Percentiles rank a stretch among this genome's conserved stretches.
Evolutionary conservation across 805 yeast genomes (phyloP).

Genomic region (Teunomyces barrocoloradensis): DNA sequence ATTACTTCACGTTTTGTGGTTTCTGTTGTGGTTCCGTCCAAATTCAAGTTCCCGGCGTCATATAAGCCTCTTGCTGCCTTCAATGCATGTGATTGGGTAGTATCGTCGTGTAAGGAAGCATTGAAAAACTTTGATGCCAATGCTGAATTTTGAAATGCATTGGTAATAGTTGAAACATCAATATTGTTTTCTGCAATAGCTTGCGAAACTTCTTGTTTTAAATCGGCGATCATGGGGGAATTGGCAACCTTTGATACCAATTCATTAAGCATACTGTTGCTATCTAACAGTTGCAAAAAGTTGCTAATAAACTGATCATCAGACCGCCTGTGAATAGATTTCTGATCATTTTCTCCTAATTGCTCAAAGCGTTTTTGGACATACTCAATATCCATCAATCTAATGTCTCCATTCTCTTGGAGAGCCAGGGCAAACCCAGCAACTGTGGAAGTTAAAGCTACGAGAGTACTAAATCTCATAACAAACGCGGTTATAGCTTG

Average conservation of each 20-base stretch:
- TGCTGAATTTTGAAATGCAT: conserved; percentile 12
- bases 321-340: not conserved
- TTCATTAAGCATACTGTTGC: conserved; percentile 11
- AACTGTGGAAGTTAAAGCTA: conserved; percentile 16
- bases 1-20: conserved; percentile 11
- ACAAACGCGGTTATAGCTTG: not conserved
- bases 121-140: conserved; percentile 15
- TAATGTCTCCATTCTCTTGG: conserved; percentile 9
- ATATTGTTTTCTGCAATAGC: conserved; percentile 14
- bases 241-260: conserved; percentile 16
- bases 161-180: conserved; percentile 13
- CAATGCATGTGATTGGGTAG: conserved; percentile 12
- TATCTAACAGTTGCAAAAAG: conserved; percentile 14
- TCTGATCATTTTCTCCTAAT: conserved; percentile 11
- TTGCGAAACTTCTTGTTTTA: conserved; percentile 10
- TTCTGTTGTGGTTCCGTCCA: not conserved
- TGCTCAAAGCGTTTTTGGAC: conserved; percentile 13
- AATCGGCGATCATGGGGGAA: conserved; percentile 14
- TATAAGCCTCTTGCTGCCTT: conserved; percentile 16
- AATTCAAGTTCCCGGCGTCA: not conserved
- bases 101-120: conserved; percentile 15
- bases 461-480: conserved; percentile 20
- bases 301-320: not conserved
- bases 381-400: not conserved
- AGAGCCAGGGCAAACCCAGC: conserved; percentile 22